These are phyloP conservation scores for Periconia sp. DNA, from an alignment of 2,329 filamentous ascomycete genomes.

Conservation along the genomic window DNA sequence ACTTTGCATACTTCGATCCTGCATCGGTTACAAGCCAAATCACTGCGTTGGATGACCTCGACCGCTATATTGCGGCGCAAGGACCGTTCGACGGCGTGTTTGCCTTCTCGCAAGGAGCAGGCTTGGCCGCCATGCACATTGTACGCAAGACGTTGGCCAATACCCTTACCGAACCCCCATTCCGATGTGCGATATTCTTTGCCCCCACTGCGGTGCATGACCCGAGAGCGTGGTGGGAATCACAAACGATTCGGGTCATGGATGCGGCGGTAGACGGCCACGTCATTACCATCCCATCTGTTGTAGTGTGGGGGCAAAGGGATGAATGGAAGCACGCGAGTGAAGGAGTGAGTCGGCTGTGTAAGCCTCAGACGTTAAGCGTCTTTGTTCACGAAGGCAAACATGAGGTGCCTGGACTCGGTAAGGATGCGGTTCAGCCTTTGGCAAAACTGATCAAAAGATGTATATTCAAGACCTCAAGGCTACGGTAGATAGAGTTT, in stretches of 20 bases:
- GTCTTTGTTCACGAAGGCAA: background rate
- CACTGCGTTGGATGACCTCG: constrained; percentile 4
- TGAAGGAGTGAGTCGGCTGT: background rate
- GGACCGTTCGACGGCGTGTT: constrained; percentile 21
- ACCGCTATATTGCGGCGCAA: constrained; percentile 8
- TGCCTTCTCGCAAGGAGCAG: constrained; percentile 17
- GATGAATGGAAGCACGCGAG: background rate
- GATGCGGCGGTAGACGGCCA: background rate
- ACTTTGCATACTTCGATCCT: constrained; percentile 12
- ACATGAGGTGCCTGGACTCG: constrained; percentile 5
- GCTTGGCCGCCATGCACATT: constrained; percentile 7
- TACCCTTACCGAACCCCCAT: background rate
- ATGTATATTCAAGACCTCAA: too few relatives aligned
- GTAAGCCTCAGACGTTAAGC: background rate
- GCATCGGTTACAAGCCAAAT: background rate
- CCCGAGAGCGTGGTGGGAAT: background rate
- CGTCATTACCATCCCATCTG: constrained; percentile 8
- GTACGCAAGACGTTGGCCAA: background rate
- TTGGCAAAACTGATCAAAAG: too few relatives aligned
- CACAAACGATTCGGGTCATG: background rate
- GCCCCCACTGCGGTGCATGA: background rate
- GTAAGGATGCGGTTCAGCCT: too few relatives aligned
- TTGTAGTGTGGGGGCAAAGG: constrained; percentile 9
- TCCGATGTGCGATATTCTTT: constrained; percentile 16
- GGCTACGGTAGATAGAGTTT: too few relatives aligned